Conservation (phyloP, 352 stramenopile genomes). For the Thraustotheca clavata region DNA sequence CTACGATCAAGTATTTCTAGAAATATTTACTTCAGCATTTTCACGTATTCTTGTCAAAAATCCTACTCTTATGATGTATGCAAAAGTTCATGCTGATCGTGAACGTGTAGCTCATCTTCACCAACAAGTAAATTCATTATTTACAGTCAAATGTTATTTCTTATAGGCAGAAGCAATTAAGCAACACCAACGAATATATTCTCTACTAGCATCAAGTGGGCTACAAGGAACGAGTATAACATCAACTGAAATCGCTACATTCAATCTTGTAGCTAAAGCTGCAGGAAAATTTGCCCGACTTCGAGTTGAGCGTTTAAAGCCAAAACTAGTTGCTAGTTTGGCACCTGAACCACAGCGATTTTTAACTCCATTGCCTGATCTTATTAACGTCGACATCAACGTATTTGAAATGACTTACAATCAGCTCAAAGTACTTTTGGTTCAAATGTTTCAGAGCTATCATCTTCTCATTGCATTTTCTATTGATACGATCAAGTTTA, state of each 20-base stretch:
- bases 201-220: constrained; percentile 54
- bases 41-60: constrained; percentile 53
- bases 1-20: constrained; percentile 44
- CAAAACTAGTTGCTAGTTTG: background rate
- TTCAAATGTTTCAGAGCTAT: constrained; percentile 52
- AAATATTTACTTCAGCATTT: constrained; percentile 52
- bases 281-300: background rate
- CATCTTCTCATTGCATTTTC: constrained; percentile 57
- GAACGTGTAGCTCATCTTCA: constrained; percentile 31
- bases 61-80: constrained; percentile 72
- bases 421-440: constrained; percentile 44
- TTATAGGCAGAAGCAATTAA: constrained; percentile 44
- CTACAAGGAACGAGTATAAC: constrained; percentile 32
- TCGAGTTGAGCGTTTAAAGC: background rate
- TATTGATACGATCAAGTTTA: constrained; percentile 39
- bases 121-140: constrained; percentile 51
- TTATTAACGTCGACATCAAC: constrained; percentile 5
- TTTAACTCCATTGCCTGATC: background rate
- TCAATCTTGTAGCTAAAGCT: background rate
- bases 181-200: constrained; percentile 71
- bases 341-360: background rate
- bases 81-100: constrained; percentile 65
- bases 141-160: constrained; percentile 56
- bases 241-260: background rate
- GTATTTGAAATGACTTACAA: constrained; percentile 24